Conservation (phyloP, 768 basidiomycete species). For the Pleurotus cornucopiae region DNA sequence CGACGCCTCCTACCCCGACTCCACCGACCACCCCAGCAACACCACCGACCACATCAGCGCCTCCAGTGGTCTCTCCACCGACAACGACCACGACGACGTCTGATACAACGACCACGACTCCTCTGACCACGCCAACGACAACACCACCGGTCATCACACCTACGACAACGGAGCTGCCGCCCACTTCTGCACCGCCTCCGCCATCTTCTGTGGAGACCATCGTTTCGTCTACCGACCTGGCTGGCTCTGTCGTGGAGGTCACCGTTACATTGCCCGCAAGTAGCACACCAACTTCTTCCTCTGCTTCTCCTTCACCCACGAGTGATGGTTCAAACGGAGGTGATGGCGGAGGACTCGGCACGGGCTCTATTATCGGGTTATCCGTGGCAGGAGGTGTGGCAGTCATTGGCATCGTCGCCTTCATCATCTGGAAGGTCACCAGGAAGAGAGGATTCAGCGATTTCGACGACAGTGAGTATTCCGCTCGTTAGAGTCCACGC, state of each 20-base stretch:
- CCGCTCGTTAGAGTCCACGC: constrained; percentile 2
- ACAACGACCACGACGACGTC: constrained; percentile 12
- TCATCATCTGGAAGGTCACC: constrained; percentile 85
- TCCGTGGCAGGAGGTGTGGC: constrained; percentile 81
- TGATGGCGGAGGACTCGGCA: constrained; percentile 42
- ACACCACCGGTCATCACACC: neutral
- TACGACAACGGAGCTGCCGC: neutral
- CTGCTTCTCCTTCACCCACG: constrained; percentile 23
- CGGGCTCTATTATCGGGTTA: constrained; percentile 74
- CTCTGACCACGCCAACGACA: neutral
- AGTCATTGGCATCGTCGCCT: constrained; percentile 62
- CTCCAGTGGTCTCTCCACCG: constrained; percentile 7
- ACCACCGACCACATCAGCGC: constrained; percentile 11
- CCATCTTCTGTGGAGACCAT: constrained; percentile 10
- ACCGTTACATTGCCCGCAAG: constrained; percentile 18
- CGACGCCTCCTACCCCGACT: constrained; percentile 13
- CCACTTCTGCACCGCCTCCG: constrained; percentile 9
- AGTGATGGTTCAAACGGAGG: constrained; percentile 15
- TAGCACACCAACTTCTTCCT: constrained; percentile 12
- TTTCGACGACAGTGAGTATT: constrained; percentile 76
- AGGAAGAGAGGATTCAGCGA: constrained; percentile 64
- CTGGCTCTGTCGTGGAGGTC: constrained; percentile 20
- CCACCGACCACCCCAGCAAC: constrained; percentile 14
- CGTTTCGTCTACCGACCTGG: constrained; percentile 9
- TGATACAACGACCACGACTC: constrained; percentile 11